Evolutionary conservation across 352 stramenopile species (phyloP), one percentile per base, ranked within the genome.

Genomic region (Phytophthora cactorum): DNA sequence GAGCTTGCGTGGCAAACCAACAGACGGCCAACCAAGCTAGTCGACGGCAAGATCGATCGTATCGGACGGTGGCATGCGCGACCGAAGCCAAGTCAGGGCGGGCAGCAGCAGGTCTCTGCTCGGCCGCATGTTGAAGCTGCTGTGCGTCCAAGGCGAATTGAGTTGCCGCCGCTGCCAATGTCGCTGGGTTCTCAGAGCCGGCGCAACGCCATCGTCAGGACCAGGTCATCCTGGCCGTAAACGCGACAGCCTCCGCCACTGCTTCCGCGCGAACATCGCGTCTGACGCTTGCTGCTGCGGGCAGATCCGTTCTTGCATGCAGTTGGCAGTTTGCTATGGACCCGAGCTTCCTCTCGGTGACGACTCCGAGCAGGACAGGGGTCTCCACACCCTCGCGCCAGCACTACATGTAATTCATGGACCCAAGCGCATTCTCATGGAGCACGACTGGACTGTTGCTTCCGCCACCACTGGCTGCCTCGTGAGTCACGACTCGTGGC

Each of bases 331-430:
- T 66, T 7, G 43, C 41, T 15, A 15, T 46, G 27, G 34, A 10
- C 27, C 52, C 15, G 39, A 56, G 53, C 64, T 69, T 69, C 46
- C 62, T 52, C 31, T 46, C 34, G 34, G 25, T 67, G 59, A 38
- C 49, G 51, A 52, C 34, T 17, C 10, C 38, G 52, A 69, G 66
- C 59, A 69, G 59, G 59, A 61, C 66, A 69, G 39, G 45, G 32
- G 36, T 39, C 38, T 17, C 17, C 44, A 43, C 32, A 65, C 63
- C 56, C 63, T 70, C 43, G 27, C 63, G 55, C n/a, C 55, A 66
- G 63, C 49, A 31, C 31, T 31, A 53, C 36, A n/a, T n/a, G 36
- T 43, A 11, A 15, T 43, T 70, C 63, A 59, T 49, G 52, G 49
- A 52, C 46, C 27, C 43, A 17, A 50, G 17, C 15, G 52, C 51